These are phyloP conservation scores for Drechslerella stenobrocha DNA, from an alignment of 2,329 filamentous ascomycete genomes.

Conservation along the genomic window DNA sequence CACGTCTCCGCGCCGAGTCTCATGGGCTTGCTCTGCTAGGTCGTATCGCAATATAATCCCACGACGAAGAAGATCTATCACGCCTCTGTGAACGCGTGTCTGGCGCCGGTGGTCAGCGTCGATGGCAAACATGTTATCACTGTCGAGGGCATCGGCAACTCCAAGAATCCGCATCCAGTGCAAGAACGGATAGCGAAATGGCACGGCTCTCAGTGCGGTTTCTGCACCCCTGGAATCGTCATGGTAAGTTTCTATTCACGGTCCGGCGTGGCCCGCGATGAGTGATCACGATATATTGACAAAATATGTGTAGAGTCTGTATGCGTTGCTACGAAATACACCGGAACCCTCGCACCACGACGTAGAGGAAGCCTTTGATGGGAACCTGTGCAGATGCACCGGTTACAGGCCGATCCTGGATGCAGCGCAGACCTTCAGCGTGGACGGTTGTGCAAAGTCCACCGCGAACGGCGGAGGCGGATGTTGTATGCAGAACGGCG, in stretches of 20 bases:
- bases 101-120: conserved; percentile 87
- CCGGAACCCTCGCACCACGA: conserved; percentile 75
- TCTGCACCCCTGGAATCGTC: conserved; percentile 96
- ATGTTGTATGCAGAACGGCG: conserved; percentile 71
- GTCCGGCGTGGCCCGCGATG: too few relatives aligned
- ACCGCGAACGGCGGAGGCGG: conserved; percentile 63
- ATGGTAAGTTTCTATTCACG: too few relatives aligned
- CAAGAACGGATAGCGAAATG: conserved; percentile 89
- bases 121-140: conserved; percentile 99
- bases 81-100: conserved; percentile 92
- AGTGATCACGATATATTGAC: neutral
- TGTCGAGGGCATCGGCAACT: conserved; percentile 90
- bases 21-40: conserved; percentile 55
- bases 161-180: conserved; percentile 80
- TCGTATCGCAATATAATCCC: conserved; percentile 89
- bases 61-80: conserved; percentile 93
- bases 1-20: neutral
- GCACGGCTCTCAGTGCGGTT: conserved; percentile 91
- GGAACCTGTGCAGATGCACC: conserved; percentile 92
- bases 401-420: conserved; percentile 93
- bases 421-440: conserved; percentile 85
- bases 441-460: conserved; percentile 63
- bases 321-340: conserved; percentile 86
- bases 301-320: conserved; percentile 68
- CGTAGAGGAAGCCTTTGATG: conserved; percentile 94